Evolutionary conservation across 208 protist species (phyloP).

Genomic region (Leishmania tropica): DNA sequence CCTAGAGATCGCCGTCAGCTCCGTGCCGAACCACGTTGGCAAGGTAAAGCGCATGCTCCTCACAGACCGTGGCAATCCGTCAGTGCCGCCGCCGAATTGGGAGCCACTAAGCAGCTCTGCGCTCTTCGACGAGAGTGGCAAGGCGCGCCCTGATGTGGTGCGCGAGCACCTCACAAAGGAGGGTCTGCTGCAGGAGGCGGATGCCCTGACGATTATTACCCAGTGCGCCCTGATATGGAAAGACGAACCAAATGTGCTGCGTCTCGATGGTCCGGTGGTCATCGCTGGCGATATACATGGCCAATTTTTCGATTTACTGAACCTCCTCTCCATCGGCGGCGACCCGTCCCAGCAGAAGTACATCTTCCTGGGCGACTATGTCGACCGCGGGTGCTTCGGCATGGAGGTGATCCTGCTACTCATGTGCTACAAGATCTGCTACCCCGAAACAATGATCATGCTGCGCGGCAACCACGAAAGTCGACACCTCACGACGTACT

Average conservation of each 20-base stretch:
- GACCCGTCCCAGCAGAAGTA: slow-evolving; percentile 87
- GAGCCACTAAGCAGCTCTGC: slow-evolving; percentile 52
- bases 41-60: slow-evolving; percentile 64
- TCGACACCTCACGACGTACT: slow-evolving; percentile 97
- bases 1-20: background rate
- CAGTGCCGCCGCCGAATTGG: slow-evolving; percentile 67
- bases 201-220: slow-evolving; percentile 77
- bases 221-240: slow-evolving; percentile 75
- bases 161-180: slow-evolving; percentile 77
- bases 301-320: slow-evolving; percentile 97
- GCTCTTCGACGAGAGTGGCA: slow-evolving; percentile 61
- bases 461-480: slow-evolving; percentile 98
- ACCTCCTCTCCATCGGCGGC: slow-evolving; percentile 94
- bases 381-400: slow-evolving; percentile 93
- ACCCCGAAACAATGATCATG: slow-evolving; percentile 92
- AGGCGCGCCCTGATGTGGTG: slow-evolving; percentile 60
- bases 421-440: slow-evolving; percentile 95
- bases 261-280: slow-evolving; percentile 73
- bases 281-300: slow-evolving; percentile 97
- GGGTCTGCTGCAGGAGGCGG: slow-evolving; percentile 70
- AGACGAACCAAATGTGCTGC: slow-evolving; percentile 88
- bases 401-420: slow-evolving; percentile 93
- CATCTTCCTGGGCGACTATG: slow-evolving; percentile 98
- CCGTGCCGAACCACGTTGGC: slow-evolving; percentile 9
- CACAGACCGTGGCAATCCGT: slow-evolving; percentile 51